Evolutionary conservation across 2,329 filamentous ascomycete species (phyloP).

Genomic region (Arthrobotrys musiformis): DNA sequence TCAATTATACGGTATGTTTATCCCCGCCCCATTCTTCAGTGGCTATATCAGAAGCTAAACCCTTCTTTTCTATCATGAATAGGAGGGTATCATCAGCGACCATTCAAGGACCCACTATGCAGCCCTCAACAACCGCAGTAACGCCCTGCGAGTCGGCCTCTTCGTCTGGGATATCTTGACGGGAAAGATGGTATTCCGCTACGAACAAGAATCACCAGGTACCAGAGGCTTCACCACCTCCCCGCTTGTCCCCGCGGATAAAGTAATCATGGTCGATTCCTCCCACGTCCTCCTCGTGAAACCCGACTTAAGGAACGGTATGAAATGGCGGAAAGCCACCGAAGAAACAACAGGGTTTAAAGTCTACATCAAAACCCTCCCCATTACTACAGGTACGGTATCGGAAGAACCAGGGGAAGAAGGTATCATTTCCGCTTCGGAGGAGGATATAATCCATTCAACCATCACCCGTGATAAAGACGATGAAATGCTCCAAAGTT

Average conservation of each 20-base stretch:
- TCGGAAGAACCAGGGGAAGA: constrained; percentile 28
- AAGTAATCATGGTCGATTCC: constrained; percentile 45
- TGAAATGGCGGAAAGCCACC: constrained; percentile 28
- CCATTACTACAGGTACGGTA: constrained; percentile 19
- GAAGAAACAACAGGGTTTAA: constrained; percentile 39
- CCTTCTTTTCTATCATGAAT: neutral
- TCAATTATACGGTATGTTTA: constrained; percentile 52
- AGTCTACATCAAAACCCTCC: constrained; percentile 45
- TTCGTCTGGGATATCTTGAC: constrained; percentile 52
- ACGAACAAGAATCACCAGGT: constrained; percentile 44
- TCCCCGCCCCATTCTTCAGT: neutral
- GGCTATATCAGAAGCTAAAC: no score
- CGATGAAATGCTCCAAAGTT: constrained; percentile 46
- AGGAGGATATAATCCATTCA: constrained; percentile 29
- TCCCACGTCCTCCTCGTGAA: constrained; percentile 49
- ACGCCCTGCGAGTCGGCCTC: constrained; percentile 40
- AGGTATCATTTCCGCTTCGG: constrained; percentile 15
- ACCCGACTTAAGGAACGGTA: constrained; percentile 36
- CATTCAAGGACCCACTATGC: constrained; percentile 52
- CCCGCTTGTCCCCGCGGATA: constrained; percentile 33
- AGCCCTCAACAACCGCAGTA: constrained; percentile 45
- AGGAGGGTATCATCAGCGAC: constrained; percentile 52
- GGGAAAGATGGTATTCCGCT: constrained; percentile 38
- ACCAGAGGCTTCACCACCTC: constrained; percentile 28
- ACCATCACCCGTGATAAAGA: constrained; percentile 46